Base-by-base conservation (phyloP, 176 grass and related monocot genomes). In the Chrysopogon serrulatus region DNA sequence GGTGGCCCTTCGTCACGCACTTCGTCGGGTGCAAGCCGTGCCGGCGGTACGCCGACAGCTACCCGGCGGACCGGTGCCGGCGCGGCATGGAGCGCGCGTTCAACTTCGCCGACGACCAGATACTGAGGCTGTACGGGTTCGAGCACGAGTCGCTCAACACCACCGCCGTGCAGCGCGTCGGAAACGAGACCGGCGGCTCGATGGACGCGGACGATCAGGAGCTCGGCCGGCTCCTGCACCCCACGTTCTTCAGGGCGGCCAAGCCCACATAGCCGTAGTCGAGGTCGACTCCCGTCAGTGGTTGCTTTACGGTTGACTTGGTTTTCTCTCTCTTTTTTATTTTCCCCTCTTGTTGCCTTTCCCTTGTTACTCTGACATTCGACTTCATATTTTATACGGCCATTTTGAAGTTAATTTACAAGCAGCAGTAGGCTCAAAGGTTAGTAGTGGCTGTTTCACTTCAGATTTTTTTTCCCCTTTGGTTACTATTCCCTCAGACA, bases 21-120 rank as follows among this genome's bases (percentile, higher is more conserved):
- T 98, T 98, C 81, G 95, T 98, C 41, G 95, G 95, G 14, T 97
- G 95, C 88, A 97, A 97, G 88, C 95, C 95, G 10, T 97, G 92
- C 57, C 73, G 86, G n/a, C 88, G 90, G 33, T 94, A 91, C 73
- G 88, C 79, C 0, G 92, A 90, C 63, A 89, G 87, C 79, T 94
- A 94, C 71, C 92, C 88, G 43, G 64, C 68, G 65, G 92, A 94
- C 39, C 74, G 48, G 26, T 97, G 92, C 78, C 86, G 91, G 3
- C 70, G 23, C 23, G 85, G 87, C 31, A 94, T 97, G 83, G 95
- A 94, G 76, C 90, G 95, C 39, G 92, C 92, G 8, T 82, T 92
- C 80, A 97, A 94, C 84, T 98, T 98, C 74, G 95, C 92, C 24
- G 90, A 98, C 13, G 94, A 94, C 64, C 95, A 98, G 82, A 86